Base-by-base conservation (phyloP, 1,284 basidiomycete species). In the Vanrija sp. region DNA sequence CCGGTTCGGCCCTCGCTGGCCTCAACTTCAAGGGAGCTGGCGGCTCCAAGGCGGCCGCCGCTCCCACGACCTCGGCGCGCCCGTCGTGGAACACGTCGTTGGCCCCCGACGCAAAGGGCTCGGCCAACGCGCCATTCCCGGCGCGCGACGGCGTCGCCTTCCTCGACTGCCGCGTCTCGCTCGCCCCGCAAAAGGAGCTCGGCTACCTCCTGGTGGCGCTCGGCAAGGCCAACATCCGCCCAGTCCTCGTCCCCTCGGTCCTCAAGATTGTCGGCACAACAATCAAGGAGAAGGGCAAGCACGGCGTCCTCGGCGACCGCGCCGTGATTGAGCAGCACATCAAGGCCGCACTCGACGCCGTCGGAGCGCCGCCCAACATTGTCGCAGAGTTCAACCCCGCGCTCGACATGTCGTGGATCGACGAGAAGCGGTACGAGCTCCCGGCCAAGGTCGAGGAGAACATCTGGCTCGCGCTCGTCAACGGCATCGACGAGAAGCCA, bases 381-480 rank as follows among this genome's bases (percentile, higher is more conserved):
- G 23, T 54, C 22, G 55, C 51, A 6, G 37, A 39, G 18, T 54
- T 59, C 54, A 56, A 59, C 49, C 58, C 58, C 1, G 58, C 45
- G 4, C 51, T 59, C 25, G 49, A 51, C 51, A 45, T 59, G 38
- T 45, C 41, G 22, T 59, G 54, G 54, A 41, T 56, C 41, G 46
- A 53, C 24, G 54, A 59, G 53, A 51, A 53, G 42, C 50, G 49
- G 35, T 59, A 59, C 25, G 54, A 48, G 9, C 54, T 59, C 31
- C 49, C 52, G 20, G 46, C 51, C 43, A 27, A 51, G 10, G 58
- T 56, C 45, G 58, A 59, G 51, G 49, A 48, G 45, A 45, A 43
- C 20, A 42, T 59, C 36, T 59, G 58, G 58, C 54, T 53, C 36
- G 58, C 54, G 7, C 42, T 59, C 25, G 58, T 59, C 23, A 49